Evolutionary conservation across 192 early-diverging fungal genomes (phyloP), one percentile per base, ranked within the genome.

Genomic region (Coemansia sp.): DNA sequence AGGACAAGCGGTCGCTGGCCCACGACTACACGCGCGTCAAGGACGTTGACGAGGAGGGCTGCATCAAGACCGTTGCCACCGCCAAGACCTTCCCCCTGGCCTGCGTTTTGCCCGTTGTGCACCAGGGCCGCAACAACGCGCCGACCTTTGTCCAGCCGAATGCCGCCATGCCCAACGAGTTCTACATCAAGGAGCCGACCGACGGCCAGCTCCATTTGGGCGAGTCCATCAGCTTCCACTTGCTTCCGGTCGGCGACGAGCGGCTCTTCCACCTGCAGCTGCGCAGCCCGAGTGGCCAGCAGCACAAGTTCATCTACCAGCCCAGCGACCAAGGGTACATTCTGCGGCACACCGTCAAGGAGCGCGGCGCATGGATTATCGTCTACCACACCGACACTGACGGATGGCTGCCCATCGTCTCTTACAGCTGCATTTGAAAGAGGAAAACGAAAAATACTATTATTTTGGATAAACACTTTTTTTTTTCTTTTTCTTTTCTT

Each of bases 251-350:
- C 1, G 79, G 79, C 53, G 76, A 79, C n/a, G 73, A 81, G 62
- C 72, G 79, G 10, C 68, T 82, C 57, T 77, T 82, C 59, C 79
- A 85, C 24, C 32, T 85, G 71, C 78, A 85, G 62, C 68, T 85
- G 53, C 67, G 79, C 41, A 75, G 79, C 41, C 84, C 84, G 7
- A 76, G 73, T 20, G 74, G 79, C 38, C 76, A 81, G 61, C 79
- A 77, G 47, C 39, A 64, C 60, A 85, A 85, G 73, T 85, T 85
- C 64, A 73, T 82, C 12, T 85, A 85, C 63, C 79, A 85, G 73
- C 84, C 84, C 2, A 71, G 68, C 64, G 79, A 81, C 63, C 84
- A 85, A 63, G 79, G 79, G 2, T 85, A 85, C 47, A 71, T 82
- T 7, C 68, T 85, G n/a, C 71, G 74, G 7, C 79, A 82, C 46